Base-by-base conservation (phyloP, 2,329 filamentous ascomycete genomes). In the Cercospora nicotianae region DNA sequence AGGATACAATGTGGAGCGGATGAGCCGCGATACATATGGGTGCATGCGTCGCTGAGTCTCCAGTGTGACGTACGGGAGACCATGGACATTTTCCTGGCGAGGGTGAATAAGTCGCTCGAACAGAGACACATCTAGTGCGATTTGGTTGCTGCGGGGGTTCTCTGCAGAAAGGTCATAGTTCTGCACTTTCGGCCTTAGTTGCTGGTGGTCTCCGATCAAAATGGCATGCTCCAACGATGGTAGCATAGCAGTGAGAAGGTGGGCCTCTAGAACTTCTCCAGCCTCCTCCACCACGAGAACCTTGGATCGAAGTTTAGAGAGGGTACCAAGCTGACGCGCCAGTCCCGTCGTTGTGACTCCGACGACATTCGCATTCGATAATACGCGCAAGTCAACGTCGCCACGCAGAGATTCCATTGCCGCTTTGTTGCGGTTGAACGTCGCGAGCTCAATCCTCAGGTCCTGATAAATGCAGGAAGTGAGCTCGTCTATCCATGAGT, bases 201-300 rank as follows among this genome's bases (percentile, higher is more conserved):
- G 88, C 20, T 83, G 79, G 67, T 90, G 87, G 72, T 90, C 89
- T 0, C 89, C 88, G 45, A 90, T 90, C 13, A 87, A 81, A 18
- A 91, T 86, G 5, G 82, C 79, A 67, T 91, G 89, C 74, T 91
- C 83, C 0, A 90, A 75, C 0, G 83, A 83, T 0, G 88, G 87
- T 0, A 89, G 78, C 3, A 91, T 75, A 0, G 88, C 83, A 0
- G 87, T 86, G 1, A 91, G 75, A 2, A 86, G 79, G 67, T 91
- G 88, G 0, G 86, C 81, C 74, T 92, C 90, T 33, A 91, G 80
- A 0, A 91, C 86, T 69, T 92, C 89, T 0, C 85, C 89, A 1
- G 89, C 89, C 73, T 92, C 89, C 74, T 92, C 89, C 36, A 74
- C 69, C 0, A 77, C 31, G 1, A 77, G 39, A 18, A 77, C 69